Conservation (phyloP, 805 yeast genomes). For the Starmerella khaoyaiensis region DNA sequence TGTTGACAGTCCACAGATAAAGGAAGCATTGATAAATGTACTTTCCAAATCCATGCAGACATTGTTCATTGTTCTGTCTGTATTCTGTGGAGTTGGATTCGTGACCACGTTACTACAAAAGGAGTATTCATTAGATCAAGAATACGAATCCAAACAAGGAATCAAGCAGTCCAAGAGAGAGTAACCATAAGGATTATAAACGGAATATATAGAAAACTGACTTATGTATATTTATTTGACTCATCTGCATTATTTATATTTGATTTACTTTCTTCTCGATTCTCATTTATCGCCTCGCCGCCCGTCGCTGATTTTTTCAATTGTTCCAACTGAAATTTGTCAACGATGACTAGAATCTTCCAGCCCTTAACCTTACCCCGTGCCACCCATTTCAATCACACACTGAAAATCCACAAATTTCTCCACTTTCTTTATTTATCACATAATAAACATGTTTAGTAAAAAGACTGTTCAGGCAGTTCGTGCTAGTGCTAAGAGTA, state of each 20-base stretch:
- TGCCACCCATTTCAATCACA: not conserved
- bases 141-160: slow-evolving; percentile 20
- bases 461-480: slow-evolving; percentile 10
- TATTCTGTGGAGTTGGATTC: slow-evolving; percentile 20
- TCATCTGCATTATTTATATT: too few relatives aligned
- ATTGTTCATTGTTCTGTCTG: slow-evolving; percentile 18
- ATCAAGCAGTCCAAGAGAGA: too few relatives aligned
- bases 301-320: too few relatives aligned
- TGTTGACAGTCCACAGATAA: slow-evolving; percentile 7
- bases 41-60: slow-evolving; percentile 18
- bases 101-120: slow-evolving; percentile 18
- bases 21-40: slow-evolving; percentile 12
- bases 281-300: too few relatives aligned
- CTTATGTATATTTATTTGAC: too few relatives aligned
- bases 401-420: not conserved
- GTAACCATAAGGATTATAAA: not conserved
- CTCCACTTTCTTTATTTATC: not conserved
- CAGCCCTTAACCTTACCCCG: not conserved
- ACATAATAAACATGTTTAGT: slow-evolving; percentile 9
- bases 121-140: slow-evolving; percentile 22
- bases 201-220: not conserved
- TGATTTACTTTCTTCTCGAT: too few relatives aligned
- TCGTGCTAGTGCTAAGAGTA: slow-evolving; percentile 18
- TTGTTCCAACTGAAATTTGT: too few relatives aligned
- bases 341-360: slow-evolving; percentile 6